phyloP scores from a whole-genome alignment of 1,284 basidiomycete genomes.

The Violaceomyces palustris region DNA sequence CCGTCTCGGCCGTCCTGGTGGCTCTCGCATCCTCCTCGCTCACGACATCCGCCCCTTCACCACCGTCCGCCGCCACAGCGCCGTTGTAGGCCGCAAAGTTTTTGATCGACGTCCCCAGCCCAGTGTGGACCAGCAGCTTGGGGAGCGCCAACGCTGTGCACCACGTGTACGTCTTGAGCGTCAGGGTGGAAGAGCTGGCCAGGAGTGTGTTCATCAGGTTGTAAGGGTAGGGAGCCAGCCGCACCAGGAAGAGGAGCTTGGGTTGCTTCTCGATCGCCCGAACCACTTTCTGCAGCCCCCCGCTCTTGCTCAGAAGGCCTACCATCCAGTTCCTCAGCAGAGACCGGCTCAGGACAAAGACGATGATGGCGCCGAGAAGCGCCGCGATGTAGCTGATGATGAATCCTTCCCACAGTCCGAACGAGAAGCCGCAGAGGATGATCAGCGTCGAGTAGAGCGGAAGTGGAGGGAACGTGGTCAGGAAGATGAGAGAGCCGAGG shows the following conservation, averaged over 20 bases:
- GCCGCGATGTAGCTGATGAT: constrained; percentile 79
- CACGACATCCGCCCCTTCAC: background rate
- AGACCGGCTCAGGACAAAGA: constrained; percentile 69
- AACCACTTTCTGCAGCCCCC: constrained; percentile 58
- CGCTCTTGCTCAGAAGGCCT: constrained; percentile 63
- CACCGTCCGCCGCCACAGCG: constrained; percentile 1
- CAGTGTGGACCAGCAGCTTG: constrained; percentile 80
- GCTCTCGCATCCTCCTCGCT: constrained; percentile 35
- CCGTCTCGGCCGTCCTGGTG: constrained; percentile 55
- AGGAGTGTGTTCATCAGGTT: constrained; percentile 86
- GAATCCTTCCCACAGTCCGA: constrained; percentile 71
- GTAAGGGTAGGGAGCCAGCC: constrained; percentile 62
- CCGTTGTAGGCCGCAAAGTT: constrained; percentile 69
- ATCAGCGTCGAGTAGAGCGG: constrained; percentile 83
- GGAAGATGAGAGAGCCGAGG: constrained; percentile 47
- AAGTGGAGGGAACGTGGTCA: constrained; percentile 59
- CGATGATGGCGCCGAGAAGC: constrained; percentile 69
- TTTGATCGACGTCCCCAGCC: constrained; percentile 72
- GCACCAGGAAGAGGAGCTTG: constrained; percentile 75
- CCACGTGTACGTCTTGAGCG: constrained; percentile 68
- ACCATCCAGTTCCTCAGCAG: constrained; percentile 67
- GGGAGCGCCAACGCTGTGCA: constrained; percentile 77
- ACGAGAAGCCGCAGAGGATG: constrained; percentile 78
- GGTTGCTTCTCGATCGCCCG: constrained; percentile 81
- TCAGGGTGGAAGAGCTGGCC: constrained; percentile 76